phyloP scores from a whole-genome alignment of 331 rosid species.

The Spiraea crenata region DNA sequence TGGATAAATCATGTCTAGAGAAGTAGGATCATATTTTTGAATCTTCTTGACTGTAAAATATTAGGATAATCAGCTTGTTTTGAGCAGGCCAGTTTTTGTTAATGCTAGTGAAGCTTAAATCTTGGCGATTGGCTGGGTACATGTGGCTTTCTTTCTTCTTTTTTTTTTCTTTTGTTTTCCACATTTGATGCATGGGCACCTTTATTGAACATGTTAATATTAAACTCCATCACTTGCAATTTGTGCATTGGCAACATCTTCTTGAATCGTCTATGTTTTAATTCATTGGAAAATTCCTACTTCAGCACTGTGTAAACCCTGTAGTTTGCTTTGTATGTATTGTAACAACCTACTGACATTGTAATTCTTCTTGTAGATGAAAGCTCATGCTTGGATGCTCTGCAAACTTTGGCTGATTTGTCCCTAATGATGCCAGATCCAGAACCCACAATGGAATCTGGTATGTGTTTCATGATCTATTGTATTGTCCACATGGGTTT shows the following conservation, averaged over 20 bases:
- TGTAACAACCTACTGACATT: constrained; percentile 4
- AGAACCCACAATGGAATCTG: constrained; percentile 52
- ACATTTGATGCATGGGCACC: not conserved
- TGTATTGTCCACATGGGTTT: not conserved
- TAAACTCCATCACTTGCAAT: not conserved
- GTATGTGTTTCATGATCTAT: constrained; percentile 36
- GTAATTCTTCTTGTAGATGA: constrained; percentile 45
- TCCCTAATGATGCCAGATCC: constrained; percentile 78
- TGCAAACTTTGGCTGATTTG: constrained; percentile 77
- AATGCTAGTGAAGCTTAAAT: too few species aligned
- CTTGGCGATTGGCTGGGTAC: not conserved
- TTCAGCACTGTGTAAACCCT: too few species aligned
- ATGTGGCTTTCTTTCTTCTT: not conserved
- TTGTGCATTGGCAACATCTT: constrained; percentile 1
- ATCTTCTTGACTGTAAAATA: not conserved
- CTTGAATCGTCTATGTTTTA: not conserved
- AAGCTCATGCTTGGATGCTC: constrained; percentile 64
- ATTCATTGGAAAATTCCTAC: too few species aligned
- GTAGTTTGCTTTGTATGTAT: constrained; percentile 1
- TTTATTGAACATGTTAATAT: not conserved
- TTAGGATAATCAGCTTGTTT: not conserved
- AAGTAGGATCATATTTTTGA: not conserved
- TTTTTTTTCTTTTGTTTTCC: too few species aligned
- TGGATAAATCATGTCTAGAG: not conserved
- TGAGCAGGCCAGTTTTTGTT: not conserved